phyloP scores from a whole-genome alignment of 306 rosid genomes.

The Lathyrus aphaca region DNA sequence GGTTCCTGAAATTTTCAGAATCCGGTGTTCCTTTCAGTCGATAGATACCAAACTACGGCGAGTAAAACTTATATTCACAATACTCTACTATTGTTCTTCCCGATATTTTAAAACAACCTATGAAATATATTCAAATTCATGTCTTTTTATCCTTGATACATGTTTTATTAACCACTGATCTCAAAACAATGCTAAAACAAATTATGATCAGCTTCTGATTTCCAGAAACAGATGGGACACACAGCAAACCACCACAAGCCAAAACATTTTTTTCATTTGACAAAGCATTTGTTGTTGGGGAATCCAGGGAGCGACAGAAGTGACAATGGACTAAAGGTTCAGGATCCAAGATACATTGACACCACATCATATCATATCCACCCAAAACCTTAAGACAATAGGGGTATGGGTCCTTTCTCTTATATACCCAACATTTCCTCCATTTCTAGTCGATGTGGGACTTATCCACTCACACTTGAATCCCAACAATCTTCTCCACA shows the following conservation, averaged over 20 bases:
- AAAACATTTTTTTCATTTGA: background rate
- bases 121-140: background rate
- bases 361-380: too few relatives aligned
- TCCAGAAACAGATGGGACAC: conserved; percentile 3
- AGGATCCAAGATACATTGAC: too few relatives aligned
- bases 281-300: background rate
- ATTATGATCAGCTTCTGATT: background rate
- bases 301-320: too few relatives aligned
- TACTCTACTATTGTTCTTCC: conserved; percentile 13
- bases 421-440: too few relatives aligned
- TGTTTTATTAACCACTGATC: conserved; percentile 20
- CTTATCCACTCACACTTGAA: too few relatives aligned
- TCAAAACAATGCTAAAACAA: conserved; percentile 20
- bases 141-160: background rate
- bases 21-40: background rate
- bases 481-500: too few relatives aligned
- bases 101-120: background rate
- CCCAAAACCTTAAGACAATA: too few relatives aligned
- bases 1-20: conserved; percentile 30
- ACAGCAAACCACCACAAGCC: background rate
- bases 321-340: too few relatives aligned
- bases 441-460: too few relatives aligned
- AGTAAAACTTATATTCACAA: conserved; percentile 10
- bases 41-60: background rate
- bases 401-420: too few relatives aligned